Evolutionary conservation across 148 eudicot species (phyloP).

Genomic region (Mesembryanthemum crystallinum): DNA sequence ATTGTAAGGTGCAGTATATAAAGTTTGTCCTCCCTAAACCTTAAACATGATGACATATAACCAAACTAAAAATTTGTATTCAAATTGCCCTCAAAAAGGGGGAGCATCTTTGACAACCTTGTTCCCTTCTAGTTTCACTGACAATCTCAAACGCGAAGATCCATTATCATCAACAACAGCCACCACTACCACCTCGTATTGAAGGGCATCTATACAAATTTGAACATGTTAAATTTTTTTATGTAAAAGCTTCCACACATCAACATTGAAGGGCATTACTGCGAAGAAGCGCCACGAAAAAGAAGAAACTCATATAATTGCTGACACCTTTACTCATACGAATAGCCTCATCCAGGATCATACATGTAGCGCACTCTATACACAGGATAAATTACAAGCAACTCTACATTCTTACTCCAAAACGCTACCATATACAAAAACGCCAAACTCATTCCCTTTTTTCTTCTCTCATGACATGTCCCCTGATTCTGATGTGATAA

Average conservation of each 20-base stretch:
- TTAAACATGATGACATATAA: too few relatives aligned
- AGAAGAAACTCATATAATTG: too few relatives aligned
- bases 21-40: too few relatives aligned
- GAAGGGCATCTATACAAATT: neutral
- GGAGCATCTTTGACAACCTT: too few relatives aligned
- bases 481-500: neutral
- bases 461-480: neutral
- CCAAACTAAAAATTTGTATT: too few relatives aligned
- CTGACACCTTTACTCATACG: neutral
- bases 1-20: too few relatives aligned
- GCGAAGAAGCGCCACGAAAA: neutral
- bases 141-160: too few relatives aligned
- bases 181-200: too few relatives aligned
- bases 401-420: neutral
- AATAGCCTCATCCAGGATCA: neutral
- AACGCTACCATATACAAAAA: slow-evolving; percentile 1
- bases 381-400: slow-evolving; percentile 3
- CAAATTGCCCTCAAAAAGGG: too few relatives aligned
- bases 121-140: too few relatives aligned
- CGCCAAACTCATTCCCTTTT: neutral
- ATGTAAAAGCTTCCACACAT: neutral
- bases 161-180: too few relatives aligned
- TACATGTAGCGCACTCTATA: neutral
- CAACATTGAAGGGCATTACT: neutral
- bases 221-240: neutral